Evolutionary conservation across 192 early-diverging fungal genomes (phyloP).

Genomic region (Diversispora eburnea): DNA sequence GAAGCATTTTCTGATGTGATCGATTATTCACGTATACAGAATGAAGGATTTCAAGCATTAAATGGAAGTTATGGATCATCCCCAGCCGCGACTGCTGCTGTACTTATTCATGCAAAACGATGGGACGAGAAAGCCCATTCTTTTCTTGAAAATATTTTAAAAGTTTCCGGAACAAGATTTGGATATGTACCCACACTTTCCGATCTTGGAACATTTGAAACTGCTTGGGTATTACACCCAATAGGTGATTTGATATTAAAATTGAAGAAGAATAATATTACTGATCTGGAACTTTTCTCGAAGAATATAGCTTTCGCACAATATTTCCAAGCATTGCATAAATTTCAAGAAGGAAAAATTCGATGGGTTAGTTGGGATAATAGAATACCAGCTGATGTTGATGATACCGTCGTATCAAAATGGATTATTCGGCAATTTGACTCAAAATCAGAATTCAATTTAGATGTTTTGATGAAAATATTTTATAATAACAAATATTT

Average conservation of each 20-base stretch:
- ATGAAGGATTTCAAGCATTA: slow-evolving; percentile 19
- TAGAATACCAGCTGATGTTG: slow-evolving; percentile 11
- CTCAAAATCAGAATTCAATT: not conserved
- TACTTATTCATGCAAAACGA: not conserved
- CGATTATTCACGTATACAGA: slow-evolving; percentile 7
- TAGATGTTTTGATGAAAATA: not conserved
- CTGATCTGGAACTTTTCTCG: not conserved
- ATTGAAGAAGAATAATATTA: not conserved
- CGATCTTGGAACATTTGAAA: slow-evolving; percentile 25
- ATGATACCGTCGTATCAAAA: not conserved
- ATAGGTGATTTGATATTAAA: not conserved
- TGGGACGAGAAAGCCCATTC: slow-evolving; percentile 12
- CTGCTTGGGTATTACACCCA: slow-evolving; percentile 4
- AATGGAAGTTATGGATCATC: slow-evolving; percentile 28
- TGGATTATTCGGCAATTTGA: slow-evolving; percentile 5
- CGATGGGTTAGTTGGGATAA: slow-evolving; percentile 24
- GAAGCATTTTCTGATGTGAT: slow-evolving; percentile 13
- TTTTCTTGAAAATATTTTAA: slow-evolving; percentile 13
- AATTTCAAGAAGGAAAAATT: not conserved
- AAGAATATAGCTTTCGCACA: not conserved
- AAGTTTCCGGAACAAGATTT: not conserved
- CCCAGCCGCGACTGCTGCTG: slow-evolving; percentile 12
- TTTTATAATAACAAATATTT: slow-evolving; percentile 23
- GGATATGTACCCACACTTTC: slow-evolving; percentile 9
- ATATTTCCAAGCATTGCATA: not conserved